Evolutionary conservation across 108 stramenopile species (phyloP).

Genomic region (Cyclotella kingstonii): DNA sequence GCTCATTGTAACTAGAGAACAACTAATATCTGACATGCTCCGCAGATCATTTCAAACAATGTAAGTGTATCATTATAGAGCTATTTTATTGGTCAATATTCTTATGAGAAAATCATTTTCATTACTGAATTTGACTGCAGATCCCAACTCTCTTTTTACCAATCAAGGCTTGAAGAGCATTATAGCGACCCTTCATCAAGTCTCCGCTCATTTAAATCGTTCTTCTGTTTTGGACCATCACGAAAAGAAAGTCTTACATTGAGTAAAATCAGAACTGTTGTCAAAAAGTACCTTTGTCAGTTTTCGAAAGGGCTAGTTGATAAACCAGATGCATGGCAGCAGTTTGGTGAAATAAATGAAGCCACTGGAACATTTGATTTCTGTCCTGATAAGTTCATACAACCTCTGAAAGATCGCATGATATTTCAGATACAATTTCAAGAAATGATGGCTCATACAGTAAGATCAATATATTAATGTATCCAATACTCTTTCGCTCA

Average conservation of each 20-base stretch:
- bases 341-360: constrained; percentile 47
- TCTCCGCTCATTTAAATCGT: constrained; percentile 34
- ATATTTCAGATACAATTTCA: constrained; percentile 51
- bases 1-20: constrained; percentile 42
- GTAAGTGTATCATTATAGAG: constrained; percentile 6
- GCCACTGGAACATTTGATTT: constrained; percentile 43
- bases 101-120: background rate
- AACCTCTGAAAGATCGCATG: constrained; percentile 48
- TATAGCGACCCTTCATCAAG: constrained; percentile 31
- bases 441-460: constrained; percentile 52
- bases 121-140: background rate
- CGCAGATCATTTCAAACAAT: constrained; percentile 40
- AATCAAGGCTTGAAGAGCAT: constrained; percentile 31
- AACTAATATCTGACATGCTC: constrained; percentile 45
- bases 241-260: constrained; percentile 44
- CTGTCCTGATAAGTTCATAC: constrained; percentile 45
- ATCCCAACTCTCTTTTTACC: constrained; percentile 37
- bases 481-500: background rate
- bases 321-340: constrained; percentile 48
- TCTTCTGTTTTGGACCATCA: constrained; percentile 32
- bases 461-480: background rate
- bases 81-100: background rate
- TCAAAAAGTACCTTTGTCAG: constrained; percentile 31
- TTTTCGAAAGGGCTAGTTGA: constrained; percentile 32
- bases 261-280: constrained; percentile 34